phyloP scores from a whole-genome alignment of 305 asterid genomes.

The Vinca major region DNA sequence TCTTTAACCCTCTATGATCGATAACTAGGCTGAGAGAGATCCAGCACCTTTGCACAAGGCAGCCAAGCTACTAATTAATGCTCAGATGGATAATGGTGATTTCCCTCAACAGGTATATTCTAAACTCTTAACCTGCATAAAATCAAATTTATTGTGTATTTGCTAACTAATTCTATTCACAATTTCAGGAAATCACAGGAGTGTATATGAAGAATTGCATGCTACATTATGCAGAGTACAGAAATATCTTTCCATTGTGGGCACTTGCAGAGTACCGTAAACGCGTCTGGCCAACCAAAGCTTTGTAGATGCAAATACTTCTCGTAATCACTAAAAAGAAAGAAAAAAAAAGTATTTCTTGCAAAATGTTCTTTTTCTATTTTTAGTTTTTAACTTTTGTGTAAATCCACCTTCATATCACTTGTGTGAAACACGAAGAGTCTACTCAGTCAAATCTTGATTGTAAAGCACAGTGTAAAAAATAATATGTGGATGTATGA shows the following conservation, averaged over 20 bases:
- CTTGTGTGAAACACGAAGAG: too few species aligned
- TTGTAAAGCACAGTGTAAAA: too few species aligned
- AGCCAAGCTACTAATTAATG: constrained; percentile 64
- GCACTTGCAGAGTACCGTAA: constrained; percentile 59
- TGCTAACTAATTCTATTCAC: not conserved
- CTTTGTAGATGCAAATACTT: not conserved
- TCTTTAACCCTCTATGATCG: not conserved
- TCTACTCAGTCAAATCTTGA: too few species aligned
- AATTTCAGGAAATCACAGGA: constrained; percentile 57
- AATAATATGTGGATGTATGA: not conserved
- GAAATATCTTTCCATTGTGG: constrained; percentile 53
- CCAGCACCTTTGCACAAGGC: constrained; percentile 61
- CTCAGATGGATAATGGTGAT: constrained; percentile 70
- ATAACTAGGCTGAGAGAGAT: constrained; percentile 53
- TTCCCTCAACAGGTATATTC: constrained; percentile 66
- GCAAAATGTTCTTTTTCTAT: not conserved
- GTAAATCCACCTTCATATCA: not conserved
- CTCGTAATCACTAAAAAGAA: too few species aligned
- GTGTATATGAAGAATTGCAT: constrained; percentile 61
- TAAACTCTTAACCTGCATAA: not conserved
- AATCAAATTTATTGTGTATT: not conserved
- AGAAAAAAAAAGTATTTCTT: not conserved
- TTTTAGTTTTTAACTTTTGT: too few species aligned
- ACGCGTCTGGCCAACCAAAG: constrained; percentile 31
- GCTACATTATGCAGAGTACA: constrained; percentile 49